Evolutionary conservation across 83 land plant species (phyloP), one percentile per base, ranked within the genome.

Genomic region (Picea abies): DNA sequence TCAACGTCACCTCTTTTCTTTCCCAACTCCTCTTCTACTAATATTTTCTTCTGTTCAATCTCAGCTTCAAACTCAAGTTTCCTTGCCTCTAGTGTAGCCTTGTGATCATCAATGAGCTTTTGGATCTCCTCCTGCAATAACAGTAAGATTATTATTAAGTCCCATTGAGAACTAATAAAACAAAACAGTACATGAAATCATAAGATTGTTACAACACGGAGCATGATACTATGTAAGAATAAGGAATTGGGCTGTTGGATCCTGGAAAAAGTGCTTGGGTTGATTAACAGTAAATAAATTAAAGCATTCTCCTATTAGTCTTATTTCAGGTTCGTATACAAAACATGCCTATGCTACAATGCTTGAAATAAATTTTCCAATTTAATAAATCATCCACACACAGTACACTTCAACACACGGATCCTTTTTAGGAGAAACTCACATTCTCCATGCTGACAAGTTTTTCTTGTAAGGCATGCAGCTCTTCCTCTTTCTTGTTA

Each of bases 401-500:
- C 60, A 52, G 15, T 19, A 11, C 39, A 56, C 15, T 63, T 25
- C 23, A 49, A 23, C 52, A 82, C 89, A 77, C 84, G 78, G n/a
- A 82, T 83, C 39, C 81, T 78, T 71, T 82, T 70, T 41, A 26
- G 41, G 41, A 39, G 32, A 37, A 71, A 71, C 76, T 71, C 76
- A 71, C 76, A 71, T 67, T 90, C 84, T 94, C 95, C 84, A 91
- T 90, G n/a, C 84, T 88, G 65, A 82, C 77, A 71, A 97, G 90
- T 84, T 85, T 91, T 78, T 94, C 95, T 76, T 97, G 95, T 7
- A 87, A 78, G 16, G 63, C 89, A 62, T 84, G 26, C 64, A 95
- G 77, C 26, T 95, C 93, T 81, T 89, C 87, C 90, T 95, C 98
- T 81, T 91, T 97, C 80, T 81, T 85, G 75, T 88, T 87, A 20